These are phyloP conservation scores for Eucalyptus paniculata DNA, from an alignment of 345 rosid genomes.

Conservation along the genomic window DNA sequence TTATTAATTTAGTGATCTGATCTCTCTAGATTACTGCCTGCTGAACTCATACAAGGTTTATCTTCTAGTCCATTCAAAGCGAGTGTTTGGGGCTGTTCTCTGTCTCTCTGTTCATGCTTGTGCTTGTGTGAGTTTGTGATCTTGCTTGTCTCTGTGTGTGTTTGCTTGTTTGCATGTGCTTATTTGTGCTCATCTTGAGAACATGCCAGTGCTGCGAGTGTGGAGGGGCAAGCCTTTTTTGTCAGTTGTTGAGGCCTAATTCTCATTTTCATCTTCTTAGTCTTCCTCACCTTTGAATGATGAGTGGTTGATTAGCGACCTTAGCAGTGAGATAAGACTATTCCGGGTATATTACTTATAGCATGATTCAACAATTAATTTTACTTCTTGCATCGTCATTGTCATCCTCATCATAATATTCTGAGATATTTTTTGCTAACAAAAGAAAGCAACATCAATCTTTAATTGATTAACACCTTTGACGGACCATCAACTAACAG, in stretches of 20 bases:
- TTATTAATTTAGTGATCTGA: not conserved
- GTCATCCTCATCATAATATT: not conserved
- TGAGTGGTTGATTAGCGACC: not conserved
- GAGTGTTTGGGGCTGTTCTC: not conserved
- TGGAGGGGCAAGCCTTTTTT: not conserved
- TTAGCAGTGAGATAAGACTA: not conserved
- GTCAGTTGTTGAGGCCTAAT: not conserved
- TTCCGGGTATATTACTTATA: not conserved
- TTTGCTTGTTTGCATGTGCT: not conserved
- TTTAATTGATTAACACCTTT: not conserved
- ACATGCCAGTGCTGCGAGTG: not conserved
- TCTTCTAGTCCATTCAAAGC: not conserved
- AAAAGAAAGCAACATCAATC: not conserved
- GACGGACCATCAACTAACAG: conserved; percentile 11
- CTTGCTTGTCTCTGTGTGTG: not conserved
- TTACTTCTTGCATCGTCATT: not conserved
- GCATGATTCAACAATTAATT: not conserved
- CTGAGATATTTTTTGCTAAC: not conserved
- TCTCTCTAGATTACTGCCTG: not conserved
- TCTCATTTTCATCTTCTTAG: not conserved
- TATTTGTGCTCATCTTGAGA: not conserved
- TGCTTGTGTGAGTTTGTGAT: not conserved
- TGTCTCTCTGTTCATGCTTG: not conserved
- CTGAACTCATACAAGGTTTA: not conserved
- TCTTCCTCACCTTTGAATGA: not conserved